These are phyloP conservation scores for Neonectria ditissima DNA, from an alignment of 2,329 filamentous ascomycete genomes.

Conservation along the genomic window DNA sequence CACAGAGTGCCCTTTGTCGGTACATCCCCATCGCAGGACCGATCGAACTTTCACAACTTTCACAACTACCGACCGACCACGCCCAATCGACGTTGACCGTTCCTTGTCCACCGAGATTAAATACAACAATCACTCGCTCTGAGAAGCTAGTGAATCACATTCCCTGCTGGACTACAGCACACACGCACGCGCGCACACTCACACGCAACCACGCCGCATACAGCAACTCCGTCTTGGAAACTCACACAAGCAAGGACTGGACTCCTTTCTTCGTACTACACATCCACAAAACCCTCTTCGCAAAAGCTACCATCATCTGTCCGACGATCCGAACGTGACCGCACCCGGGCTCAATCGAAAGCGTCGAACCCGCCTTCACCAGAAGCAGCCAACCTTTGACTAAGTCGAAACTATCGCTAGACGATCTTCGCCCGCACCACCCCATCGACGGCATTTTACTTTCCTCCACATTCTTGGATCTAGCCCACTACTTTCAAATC, in stretches of 20 bases:
- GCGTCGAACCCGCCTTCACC: conserved; percentile 26
- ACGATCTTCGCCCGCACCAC: conserved; percentile 8
- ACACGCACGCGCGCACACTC: conserved; percentile 2
- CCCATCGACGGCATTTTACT: conserved; percentile 7
- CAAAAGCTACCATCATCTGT: conserved; percentile 8
- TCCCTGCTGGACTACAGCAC: conserved; percentile 36
- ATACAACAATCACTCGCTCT: conserved; percentile 25
- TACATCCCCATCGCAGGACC: conserved; percentile 46
- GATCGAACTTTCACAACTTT: conserved; percentile 38
- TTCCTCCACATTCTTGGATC: conserved; percentile 16
- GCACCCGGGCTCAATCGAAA: conserved; percentile 33
- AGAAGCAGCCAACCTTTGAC: conserved; percentile 30
- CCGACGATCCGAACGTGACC: neutral
- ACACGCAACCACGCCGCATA: conserved; percentile 29
- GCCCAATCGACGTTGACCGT: conserved; percentile 48
- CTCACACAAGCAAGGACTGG: conserved; percentile 42
- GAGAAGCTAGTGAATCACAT: conserved; percentile 29
- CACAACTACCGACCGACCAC: conserved; percentile 38
- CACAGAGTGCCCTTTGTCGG: conserved; percentile 27
- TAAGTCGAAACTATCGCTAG: conserved; percentile 38
- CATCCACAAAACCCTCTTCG: conserved; percentile 16
- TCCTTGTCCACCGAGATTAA: conserved; percentile 36
- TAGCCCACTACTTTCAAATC: neutral
- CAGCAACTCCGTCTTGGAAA: conserved; percentile 34
- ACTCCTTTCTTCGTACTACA: conserved; percentile 42